phyloP scores from a whole-genome alignment of 148 eudicot genomes.

The Chenopodium suecicum region DNA sequence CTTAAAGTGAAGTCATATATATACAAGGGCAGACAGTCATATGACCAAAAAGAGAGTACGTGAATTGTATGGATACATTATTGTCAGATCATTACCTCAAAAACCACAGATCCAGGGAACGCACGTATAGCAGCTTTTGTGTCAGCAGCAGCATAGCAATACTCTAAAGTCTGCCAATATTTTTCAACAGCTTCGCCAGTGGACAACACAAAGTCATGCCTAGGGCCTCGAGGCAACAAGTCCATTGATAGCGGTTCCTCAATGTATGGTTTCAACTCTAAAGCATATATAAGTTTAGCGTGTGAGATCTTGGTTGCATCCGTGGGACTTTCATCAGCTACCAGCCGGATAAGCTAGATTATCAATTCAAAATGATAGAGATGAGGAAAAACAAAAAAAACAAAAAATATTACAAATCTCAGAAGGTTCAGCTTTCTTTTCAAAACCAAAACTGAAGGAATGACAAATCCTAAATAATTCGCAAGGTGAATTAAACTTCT shows the following conservation, averaged over 20 bases:
- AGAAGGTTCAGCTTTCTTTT: neutral
- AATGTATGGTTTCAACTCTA: conserved; percentile 91
- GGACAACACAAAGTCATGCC: conserved; percentile 87
- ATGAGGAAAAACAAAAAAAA: neutral
- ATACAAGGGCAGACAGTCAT: conserved; percentile 7
- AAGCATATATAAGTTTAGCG: conserved; percentile 63
- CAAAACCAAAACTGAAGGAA: neutral
- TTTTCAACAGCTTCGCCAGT: conserved; percentile 79
- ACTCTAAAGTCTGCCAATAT: conserved; percentile 95
- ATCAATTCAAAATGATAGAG: conserved; percentile 9
- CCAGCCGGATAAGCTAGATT: conserved; percentile 72
- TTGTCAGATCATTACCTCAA: conserved; percentile 54
- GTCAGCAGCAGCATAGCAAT: conserved; percentile 87
- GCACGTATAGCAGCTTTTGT: conserved; percentile 84
- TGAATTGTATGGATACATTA: neutral
- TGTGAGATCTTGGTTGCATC: conserved; percentile 49
- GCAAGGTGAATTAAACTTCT: neutral
- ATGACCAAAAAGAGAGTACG: neutral
- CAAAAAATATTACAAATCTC: too few species aligned
- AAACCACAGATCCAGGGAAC: conserved; percentile 87
- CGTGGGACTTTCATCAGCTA: conserved; percentile 52
- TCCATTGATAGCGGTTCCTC: conserved; percentile 76
- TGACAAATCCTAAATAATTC: neutral
- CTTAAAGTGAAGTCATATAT: neutral
- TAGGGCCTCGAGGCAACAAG: conserved; percentile 43